These are phyloP conservation scores for Metschnikowia peoriensis DNA, from an alignment of 805 yeast species.

Conservation along the genomic window DNA sequence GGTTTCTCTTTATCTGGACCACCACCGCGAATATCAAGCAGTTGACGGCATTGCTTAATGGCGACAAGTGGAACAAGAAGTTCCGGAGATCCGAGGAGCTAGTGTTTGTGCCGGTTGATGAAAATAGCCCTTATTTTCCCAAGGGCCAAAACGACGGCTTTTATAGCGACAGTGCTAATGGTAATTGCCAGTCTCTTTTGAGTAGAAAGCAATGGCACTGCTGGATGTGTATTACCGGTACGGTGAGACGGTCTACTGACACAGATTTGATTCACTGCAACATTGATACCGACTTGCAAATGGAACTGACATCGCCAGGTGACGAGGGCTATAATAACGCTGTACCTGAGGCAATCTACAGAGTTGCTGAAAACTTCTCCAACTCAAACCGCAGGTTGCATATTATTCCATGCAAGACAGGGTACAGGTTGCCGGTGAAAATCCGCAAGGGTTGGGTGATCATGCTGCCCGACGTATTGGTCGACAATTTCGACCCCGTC, in stretches of 20 bases:
- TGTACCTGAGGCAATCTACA: slow-evolving; percentile 71
- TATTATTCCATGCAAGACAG: slow-evolving; percentile 73
- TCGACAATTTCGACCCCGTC: slow-evolving; percentile 58
- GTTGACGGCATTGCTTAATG: slow-evolving; percentile 52
- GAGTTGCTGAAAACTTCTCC: slow-evolving; percentile 85
- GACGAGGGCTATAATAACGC: slow-evolving; percentile 20
- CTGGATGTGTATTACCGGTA: slow-evolving; percentile 96
- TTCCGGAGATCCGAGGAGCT: slow-evolving; percentile 89
- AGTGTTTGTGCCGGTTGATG: slow-evolving; percentile 72
- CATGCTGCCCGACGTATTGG: slow-evolving; percentile 76
- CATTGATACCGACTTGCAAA: slow-evolving; percentile 81
- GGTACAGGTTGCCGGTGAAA: slow-evolving; percentile 59
- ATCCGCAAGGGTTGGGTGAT: slow-evolving; percentile 90
- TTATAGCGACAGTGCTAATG: slow-evolving; percentile 11
- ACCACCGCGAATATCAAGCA: slow-evolving; percentile 70
- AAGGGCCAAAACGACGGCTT: slow-evolving; percentile 36
- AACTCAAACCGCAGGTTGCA: slow-evolving; percentile 80
- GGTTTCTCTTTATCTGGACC: slow-evolving; percentile 85
- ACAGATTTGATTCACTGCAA: slow-evolving; percentile 86
- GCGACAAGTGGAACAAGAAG: slow-evolving; percentile 51
- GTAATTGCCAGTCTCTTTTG: slow-evolving; percentile 38
- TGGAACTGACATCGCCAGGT: slow-evolving; percentile 43
- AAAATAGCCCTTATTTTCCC: slow-evolving; percentile 65
- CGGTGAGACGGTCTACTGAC: slow-evolving; percentile 83
- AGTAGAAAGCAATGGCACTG: slow-evolving; percentile 91